Evolutionary conservation across 2,329 filamentous ascomycete genomes (phyloP), one percentile per base, ranked within the genome.

Genomic region (Monosporascus sp.): DNA sequence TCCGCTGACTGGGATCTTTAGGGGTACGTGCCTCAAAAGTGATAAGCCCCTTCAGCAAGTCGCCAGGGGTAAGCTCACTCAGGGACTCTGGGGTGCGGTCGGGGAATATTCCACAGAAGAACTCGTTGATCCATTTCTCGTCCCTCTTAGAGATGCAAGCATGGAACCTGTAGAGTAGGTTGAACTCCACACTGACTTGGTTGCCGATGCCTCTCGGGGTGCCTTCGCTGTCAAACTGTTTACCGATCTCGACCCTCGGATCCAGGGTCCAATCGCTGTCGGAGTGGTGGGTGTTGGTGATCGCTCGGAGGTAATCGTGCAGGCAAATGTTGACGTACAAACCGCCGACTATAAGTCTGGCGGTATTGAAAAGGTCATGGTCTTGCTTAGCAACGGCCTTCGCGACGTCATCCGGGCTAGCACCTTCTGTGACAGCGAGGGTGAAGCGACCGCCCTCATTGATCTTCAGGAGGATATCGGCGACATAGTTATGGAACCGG

Each of bases 401-500:
- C 20, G 66, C 64, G 50, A 56, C 66, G 4, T 68, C 66, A 27
- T 68, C 61, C 0, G 62, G 50, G 49, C 54, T 62, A 25, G 60
- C 59, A 50, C 65, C 55, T 24, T 52, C 48, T 6, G 47, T 6
- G 14, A 59, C 57, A 6, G 75, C 73, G 48, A 78, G 72, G 1
- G 72, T 73, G 64, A 86, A 89, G 15, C 84, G 80, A 1, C 78
- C 82, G 42, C 79, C 75, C 64, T 89, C 85, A 57, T 89, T 88
- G 67, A 89, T 88, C 27, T 73, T 70, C 5, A 81, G 78, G 48
- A 89, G 66, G 37, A 85, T 78, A 46, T 82, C 78, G 2, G 78
- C 84, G 4, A 83, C 79, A 51, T 86, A 82, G 65, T 89, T 89
- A 70, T 90, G 86, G 67, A 86, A 89, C 5, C 80, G 76, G 57